Evolutionary conservation across 1,139 yeast species (phyloP).

Genomic region (Kodamaea anthophila): DNA sequence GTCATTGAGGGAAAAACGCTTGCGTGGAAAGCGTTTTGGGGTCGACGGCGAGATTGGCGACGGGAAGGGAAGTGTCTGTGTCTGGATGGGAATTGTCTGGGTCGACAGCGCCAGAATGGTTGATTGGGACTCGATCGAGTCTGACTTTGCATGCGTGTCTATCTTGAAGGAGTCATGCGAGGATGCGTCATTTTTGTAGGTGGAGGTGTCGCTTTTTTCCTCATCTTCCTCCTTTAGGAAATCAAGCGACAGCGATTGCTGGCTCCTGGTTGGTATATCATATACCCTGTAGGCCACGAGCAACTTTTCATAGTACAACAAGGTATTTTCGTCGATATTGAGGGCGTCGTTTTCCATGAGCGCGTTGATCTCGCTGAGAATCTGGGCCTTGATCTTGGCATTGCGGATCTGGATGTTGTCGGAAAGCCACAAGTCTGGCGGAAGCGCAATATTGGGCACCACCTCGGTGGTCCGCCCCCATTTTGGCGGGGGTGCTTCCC

Average conservation of each 20-base stretch:
- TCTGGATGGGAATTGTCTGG: background rate
- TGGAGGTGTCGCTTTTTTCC: slow-evolving; percentile 21
- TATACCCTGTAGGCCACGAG: slow-evolving; percentile 33
- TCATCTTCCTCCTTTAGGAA: slow-evolving; percentile 24
- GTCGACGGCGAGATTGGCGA: no score
- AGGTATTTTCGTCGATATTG: slow-evolving; percentile 24
- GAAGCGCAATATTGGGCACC: slow-evolving; percentile 30
- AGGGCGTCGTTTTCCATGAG: slow-evolving; percentile 24
- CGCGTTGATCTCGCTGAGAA: slow-evolving; percentile 30
- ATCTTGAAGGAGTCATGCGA: background rate
- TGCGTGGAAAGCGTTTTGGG: no score
- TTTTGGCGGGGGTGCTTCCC: slow-evolving; percentile 1
- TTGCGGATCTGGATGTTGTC: slow-evolving; percentile 30
- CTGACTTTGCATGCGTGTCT: no score
- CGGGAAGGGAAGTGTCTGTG: no score
- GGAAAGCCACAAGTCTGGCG: slow-evolving; percentile 36
- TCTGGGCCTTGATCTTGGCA: slow-evolving; percentile 27
- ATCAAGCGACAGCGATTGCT: slow-evolving; percentile 6
- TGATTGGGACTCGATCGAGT: no score
- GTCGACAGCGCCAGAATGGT: slow-evolving; percentile 1
- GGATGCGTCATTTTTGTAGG: slow-evolving; percentile 14
- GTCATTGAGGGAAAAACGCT: slow-evolving; percentile 6
- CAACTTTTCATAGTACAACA: slow-evolving; percentile 32
- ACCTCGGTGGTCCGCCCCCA: slow-evolving; percentile 16
- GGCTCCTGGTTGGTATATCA: slow-evolving; percentile 19